These are phyloP conservation scores for Geranium brycei DNA, from an alignment of 345 rosid genomes.

Conservation along the genomic window DNA sequence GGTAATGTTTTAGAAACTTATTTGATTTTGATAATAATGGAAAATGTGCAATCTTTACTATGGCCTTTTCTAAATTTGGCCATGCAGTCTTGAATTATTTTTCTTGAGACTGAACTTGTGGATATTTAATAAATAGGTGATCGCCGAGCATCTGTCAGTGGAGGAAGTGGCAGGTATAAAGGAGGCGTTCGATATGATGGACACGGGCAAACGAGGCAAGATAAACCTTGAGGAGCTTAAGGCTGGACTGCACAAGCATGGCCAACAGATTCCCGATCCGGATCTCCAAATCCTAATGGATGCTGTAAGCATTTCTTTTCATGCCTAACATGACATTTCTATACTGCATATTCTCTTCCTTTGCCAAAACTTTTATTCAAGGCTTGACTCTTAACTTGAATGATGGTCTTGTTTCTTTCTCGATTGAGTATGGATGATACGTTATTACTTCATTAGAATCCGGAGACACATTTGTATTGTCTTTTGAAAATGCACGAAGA, in stretches of 20 bases:
- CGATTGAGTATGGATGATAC: too few relatives aligned
- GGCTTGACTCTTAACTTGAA: not conserved
- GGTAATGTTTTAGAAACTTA: conserved; percentile 29
- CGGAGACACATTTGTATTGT: too few relatives aligned
- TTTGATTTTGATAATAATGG: too few relatives aligned
- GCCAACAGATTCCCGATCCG: conserved; percentile 54
- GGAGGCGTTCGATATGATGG: conserved; percentile 80
- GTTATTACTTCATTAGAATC: too few relatives aligned
- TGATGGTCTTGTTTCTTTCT: too few relatives aligned
- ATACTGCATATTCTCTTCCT: too few relatives aligned
- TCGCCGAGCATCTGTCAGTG: conserved; percentile 86
- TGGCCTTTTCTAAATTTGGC: too few relatives aligned
- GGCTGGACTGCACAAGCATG: conserved; percentile 67
- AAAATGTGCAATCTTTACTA: too few relatives aligned
- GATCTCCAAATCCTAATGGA: conserved; percentile 95
- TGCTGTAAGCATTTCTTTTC: conserved; percentile 43
- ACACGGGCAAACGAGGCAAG: conserved; percentile 63
- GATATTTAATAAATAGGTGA: conserved; percentile 35
- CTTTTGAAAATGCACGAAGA: too few relatives aligned
- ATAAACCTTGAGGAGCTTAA: conserved; percentile 70
- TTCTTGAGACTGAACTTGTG: not conserved
- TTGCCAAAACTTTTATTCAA: not conserved
- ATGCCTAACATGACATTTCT: too few relatives aligned
- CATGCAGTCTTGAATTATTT: too few relatives aligned
- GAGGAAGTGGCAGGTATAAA: conserved; percentile 93